Evolutionary conservation across 805 yeast genomes (phyloP), one percentile per base, ranked within the genome.

Genomic region (Saccharomycopsis lassenensis): DNA sequence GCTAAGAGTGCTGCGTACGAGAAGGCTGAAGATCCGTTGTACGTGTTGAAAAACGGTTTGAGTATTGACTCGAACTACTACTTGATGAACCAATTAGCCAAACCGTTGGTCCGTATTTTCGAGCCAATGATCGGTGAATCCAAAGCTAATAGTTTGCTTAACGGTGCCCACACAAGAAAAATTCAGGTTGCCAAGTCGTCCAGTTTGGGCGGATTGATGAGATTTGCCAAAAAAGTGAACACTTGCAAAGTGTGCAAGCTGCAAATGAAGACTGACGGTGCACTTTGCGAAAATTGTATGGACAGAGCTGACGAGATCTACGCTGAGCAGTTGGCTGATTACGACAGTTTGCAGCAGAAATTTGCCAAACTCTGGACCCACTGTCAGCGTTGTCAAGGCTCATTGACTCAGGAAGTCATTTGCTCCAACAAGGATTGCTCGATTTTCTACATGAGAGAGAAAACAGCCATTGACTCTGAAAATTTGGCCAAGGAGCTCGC

Each of bases 391-490:
- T 91, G 98, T 57, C 96, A 93, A 49, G 97, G 97, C 0, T 82
- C 91, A 18, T 61, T 93, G 37, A 96, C 91, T 50, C 95, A 86
- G 57, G 97, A 91, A 48, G 97, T 91, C 3, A 63, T 89, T 17
- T 91, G 99, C 56, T 77, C 95, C 0, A 85, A 89, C 47, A 86
- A 87, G 47, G 97, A 91, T 57, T 91, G 99, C 61, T 95, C 96
- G 1, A 91, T 91, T 24, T 91, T 91, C 52, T 91, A 91, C 56
- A 91, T 91, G 98, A 69, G 99, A 52, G 87, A 74, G 57, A 79
- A 80, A 52, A 81, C 78, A 6, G 89, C 80, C 50, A 81, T 79
- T 54, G 93, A 82, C 49, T 69, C 77, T 5, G 54, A 59, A 23
- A 63, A 63, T 25, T 78, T 75, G 39, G 61, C 73, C 6, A 55